phyloP scores from a whole-genome alignment of 352 stramenopile genomes.

The Globisporangium ultimum region DNA sequence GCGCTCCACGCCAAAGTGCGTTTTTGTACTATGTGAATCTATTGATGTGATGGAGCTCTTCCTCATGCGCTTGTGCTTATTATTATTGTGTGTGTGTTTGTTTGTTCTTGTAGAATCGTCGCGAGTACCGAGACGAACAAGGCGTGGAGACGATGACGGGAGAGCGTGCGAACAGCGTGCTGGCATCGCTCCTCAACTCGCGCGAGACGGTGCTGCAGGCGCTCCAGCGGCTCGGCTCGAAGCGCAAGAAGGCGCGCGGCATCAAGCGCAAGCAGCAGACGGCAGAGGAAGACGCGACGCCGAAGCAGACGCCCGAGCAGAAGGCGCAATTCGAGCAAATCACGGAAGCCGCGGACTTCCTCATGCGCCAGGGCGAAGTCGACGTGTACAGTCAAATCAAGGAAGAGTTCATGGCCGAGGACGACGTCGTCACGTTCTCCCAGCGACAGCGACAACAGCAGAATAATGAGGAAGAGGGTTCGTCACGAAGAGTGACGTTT shows the following conservation, averaged over 20 bases:
- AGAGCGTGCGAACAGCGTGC: slow-evolving; percentile 46
- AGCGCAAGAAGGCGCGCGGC: slow-evolving; percentile 39
- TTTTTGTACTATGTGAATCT: too few relatives aligned
- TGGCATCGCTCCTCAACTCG: slow-evolving; percentile 52
- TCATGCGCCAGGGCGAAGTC: slow-evolving; percentile 72
- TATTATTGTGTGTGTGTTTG: neutral
- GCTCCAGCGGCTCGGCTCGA: slow-evolving; percentile 66
- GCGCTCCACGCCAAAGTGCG: slow-evolving; percentile 53
- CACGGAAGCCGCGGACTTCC: slow-evolving; percentile 75
- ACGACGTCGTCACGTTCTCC: slow-evolving; percentile 34
- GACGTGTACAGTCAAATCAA: slow-evolving; percentile 82
- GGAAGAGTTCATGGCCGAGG: slow-evolving; percentile 73
- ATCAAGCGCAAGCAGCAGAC: slow-evolving; percentile 58
- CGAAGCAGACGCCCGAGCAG: slow-evolving; percentile 53
- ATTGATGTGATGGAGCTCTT: neutral
- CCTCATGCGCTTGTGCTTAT: neutral
- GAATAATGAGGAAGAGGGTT: too few relatives aligned
- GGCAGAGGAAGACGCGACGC: slow-evolving; percentile 15
- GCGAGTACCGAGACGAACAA: slow-evolving; percentile 55
- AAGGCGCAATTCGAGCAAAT: slow-evolving; percentile 79
- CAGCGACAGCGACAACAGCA: slow-evolving; percentile 25
- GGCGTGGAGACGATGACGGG: slow-evolving; percentile 53
- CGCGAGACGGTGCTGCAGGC: slow-evolving; percentile 79
- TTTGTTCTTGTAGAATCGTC: slow-evolving; percentile 26
- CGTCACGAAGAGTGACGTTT: slow-evolving; percentile 23